Evolutionary conservation across 1,139 yeast genomes (phyloP).

Genomic region (Pneumocystis canis): DNA sequence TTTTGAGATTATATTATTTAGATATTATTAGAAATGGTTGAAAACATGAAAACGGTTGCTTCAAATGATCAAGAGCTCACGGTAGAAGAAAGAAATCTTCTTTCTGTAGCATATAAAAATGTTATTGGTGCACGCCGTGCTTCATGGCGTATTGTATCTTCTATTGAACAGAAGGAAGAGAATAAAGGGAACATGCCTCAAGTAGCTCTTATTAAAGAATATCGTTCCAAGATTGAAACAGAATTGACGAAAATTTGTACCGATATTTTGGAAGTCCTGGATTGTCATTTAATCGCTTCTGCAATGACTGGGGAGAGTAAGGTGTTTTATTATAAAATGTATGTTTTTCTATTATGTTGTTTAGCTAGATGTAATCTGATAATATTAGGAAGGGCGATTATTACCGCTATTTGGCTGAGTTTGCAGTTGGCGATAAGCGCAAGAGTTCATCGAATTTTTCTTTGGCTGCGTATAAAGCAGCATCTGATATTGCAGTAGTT

Average conservation of each 20-base stretch:
- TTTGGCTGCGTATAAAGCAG: constrained; percentile 85
- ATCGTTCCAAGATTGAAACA: constrained; percentile 86
- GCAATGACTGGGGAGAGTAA: constrained; percentile 95
- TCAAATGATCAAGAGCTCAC: constrained; percentile 89
- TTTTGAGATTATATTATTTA: not conserved
- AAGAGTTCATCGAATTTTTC: constrained; percentile 87
- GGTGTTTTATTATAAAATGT: constrained; percentile 95
- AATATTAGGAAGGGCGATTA: constrained; percentile 66
- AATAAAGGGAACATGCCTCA: constrained; percentile 85
- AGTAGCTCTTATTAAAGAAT: constrained; percentile 78
- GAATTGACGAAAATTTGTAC: constrained; percentile 91
- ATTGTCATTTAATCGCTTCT: constrained; percentile 78
- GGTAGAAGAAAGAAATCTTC: constrained; percentile 92
- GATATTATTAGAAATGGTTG: constrained; percentile 37
- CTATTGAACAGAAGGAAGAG: constrained; percentile 96
- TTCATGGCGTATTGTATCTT: constrained; percentile 96
- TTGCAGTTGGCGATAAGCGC: constrained; percentile 80
- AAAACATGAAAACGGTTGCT: constrained; percentile 95
- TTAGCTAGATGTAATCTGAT: not conserved
- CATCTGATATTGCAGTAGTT: constrained; percentile 91
- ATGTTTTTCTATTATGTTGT: not conserved
- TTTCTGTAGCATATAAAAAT: constrained; percentile 89
- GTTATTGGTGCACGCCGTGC: constrained; percentile 99
- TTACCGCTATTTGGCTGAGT: constrained; percentile 97
- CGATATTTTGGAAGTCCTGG: constrained; percentile 76